Evolutionary conservation across 208 protist genomes (phyloP).

Genomic region (Borovskyia barvae): DNA sequence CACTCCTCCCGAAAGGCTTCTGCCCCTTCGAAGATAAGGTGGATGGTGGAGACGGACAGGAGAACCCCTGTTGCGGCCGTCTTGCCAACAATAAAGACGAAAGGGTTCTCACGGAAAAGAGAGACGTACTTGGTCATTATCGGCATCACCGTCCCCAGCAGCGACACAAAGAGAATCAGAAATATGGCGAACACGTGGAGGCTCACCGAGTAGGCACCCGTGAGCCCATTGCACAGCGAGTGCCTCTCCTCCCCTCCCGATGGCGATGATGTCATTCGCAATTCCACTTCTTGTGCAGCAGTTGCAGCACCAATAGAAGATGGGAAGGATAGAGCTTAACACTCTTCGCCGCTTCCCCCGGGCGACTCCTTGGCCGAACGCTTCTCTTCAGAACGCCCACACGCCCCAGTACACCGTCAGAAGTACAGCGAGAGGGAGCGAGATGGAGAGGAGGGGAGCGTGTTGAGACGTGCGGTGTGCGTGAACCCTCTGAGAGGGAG

Average conservation of each 20-base stretch:
- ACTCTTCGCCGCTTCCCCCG: too few species aligned
- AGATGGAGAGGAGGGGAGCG: too few species aligned
- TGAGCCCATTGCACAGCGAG: slow-evolving; percentile 26
- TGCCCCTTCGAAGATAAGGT: slow-evolving; percentile 24
- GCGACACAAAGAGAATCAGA: slow-evolving; percentile 42
- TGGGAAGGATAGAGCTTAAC: too few species aligned
- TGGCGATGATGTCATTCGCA: too few species aligned
- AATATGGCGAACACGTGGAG: slow-evolving; percentile 54
- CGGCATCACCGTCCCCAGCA: slow-evolving; percentile 43
- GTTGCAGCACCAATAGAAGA: too few species aligned
- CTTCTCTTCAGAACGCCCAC: too few species aligned
- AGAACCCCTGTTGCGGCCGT: slow-evolving; percentile 39
- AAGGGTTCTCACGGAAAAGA: slow-evolving; percentile 21
- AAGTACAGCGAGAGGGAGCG: too few species aligned
- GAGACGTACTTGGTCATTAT: slow-evolving; percentile 41
- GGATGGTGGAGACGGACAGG: slow-evolving; percentile 35
- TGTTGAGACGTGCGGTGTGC: too few species aligned
- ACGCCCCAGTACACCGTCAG: too few species aligned
- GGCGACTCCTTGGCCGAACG: too few species aligned
- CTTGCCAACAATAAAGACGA: slow-evolving; percentile 39
- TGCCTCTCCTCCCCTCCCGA: not conserved
- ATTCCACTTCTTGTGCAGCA: too few species aligned
- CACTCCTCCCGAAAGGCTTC: slow-evolving; percentile 29
- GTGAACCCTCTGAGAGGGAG: too few species aligned
- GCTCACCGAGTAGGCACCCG: slow-evolving; percentile 32